Evolutionary conservation across 148 eudicot genomes (phyloP).

Genomic region (Polygonum maritimum): DNA sequence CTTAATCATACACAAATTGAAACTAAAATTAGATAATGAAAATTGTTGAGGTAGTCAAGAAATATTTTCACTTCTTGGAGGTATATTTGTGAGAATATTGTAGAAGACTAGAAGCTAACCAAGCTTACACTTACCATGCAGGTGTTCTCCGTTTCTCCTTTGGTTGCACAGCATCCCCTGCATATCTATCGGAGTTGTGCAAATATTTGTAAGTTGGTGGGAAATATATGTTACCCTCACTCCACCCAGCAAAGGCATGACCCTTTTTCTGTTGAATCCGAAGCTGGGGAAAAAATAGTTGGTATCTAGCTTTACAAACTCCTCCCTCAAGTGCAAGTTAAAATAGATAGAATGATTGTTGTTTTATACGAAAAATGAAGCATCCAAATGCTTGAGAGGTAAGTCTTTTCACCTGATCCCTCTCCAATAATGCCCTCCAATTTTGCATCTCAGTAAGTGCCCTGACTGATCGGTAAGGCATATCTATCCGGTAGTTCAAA

Average conservation of each 20-base stretch:
- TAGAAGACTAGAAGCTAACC: not conserved
- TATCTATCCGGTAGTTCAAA: conserved; percentile 78
- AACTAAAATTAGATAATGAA: not conserved
- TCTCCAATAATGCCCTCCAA: conserved; percentile 89
- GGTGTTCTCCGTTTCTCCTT: conserved; percentile 94
- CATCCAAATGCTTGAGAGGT: not conserved
- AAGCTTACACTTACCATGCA: conserved; percentile 58
- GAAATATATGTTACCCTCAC: conserved; percentile 87
- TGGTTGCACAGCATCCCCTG: conserved; percentile 73
- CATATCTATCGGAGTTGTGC: conserved; percentile 83
- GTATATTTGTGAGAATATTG: not conserved
- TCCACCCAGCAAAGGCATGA: conserved; percentile 80
- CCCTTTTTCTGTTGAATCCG: conserved; percentile 80
- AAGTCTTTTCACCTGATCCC: conserved; percentile 59
- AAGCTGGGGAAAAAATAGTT: conserved; percentile 34
- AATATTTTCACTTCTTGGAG: not conserved
- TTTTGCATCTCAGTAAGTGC: conserved; percentile 98
- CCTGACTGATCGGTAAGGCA: conserved; percentile 83
- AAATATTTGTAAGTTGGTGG: conserved; percentile 97
- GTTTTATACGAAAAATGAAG: not conserved
- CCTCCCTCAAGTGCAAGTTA: not conserved
- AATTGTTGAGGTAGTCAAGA: not conserved
- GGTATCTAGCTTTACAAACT: not conserved
- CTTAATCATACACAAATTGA: conserved; percentile 23
- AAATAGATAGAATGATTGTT: not conserved